Percentiles rank a stretch among this genome's conserved stretches.
Conservation (phyloP, 2,329 filamentous ascomycete genomes). For the Microsporum audouinii region DNA sequence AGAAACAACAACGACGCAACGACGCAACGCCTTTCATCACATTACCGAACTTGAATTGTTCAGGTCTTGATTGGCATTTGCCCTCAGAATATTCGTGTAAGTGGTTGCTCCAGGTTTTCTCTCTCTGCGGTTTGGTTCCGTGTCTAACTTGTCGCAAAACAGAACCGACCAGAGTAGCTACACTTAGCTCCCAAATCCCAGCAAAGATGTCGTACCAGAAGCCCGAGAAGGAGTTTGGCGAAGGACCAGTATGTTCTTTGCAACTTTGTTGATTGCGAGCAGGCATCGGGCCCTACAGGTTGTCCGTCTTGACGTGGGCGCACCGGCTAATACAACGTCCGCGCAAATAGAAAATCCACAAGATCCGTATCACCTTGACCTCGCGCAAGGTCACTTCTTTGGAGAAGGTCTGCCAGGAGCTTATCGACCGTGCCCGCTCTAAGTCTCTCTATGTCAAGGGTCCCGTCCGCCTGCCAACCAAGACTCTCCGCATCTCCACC, state of each 20-base stretch:
- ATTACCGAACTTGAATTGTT: slow-evolving; percentile 63
- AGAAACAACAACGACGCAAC: neutral
- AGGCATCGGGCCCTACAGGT: neutral
- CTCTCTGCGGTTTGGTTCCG: slow-evolving; percentile 11
- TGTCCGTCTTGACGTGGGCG: neutral
- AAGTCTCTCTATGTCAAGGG: slow-evolving; percentile 99
- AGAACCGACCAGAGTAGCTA: neutral
- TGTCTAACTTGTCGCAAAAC: slow-evolving; percentile 17
- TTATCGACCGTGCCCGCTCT: slow-evolving; percentile 95
- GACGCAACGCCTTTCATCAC: slow-evolving; percentile 53
- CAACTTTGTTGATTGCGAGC: neutral
- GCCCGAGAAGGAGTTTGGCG: slow-evolving; percentile 84
- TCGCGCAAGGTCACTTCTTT: slow-evolving; percentile 88
- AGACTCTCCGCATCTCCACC: slow-evolving; percentile 92
- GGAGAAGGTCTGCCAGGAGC: slow-evolving; percentile 96
- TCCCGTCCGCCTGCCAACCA: slow-evolving; percentile 93
- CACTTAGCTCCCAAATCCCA: slow-evolving; percentile 13
- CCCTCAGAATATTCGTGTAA: neutral
- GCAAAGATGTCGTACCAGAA: slow-evolving; percentile 86
- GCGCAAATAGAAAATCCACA: slow-evolving; percentile 66
- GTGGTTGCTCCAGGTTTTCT: neutral
- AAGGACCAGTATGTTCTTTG: slow-evolving; percentile 58
- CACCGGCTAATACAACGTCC: neutral
- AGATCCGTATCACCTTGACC: slow-evolving; percentile 96
- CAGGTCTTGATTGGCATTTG: slow-evolving; percentile 64